Evolutionary conservation across 495 filamentous ascomycete species (phyloP).

Genomic region (Podospora australis): DNA sequence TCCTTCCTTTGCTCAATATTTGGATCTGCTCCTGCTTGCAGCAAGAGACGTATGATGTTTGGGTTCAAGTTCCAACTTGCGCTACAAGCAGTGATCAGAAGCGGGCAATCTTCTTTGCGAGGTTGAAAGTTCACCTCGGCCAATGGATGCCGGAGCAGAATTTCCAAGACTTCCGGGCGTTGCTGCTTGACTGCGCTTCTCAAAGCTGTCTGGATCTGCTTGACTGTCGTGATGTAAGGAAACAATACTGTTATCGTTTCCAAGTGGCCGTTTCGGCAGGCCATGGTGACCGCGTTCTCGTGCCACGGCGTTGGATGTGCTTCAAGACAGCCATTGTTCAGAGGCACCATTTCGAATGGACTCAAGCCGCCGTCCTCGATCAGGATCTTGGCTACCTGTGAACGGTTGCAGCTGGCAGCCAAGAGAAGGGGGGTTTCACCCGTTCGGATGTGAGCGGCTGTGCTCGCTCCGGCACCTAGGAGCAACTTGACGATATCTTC

Average conservation of each 20-base stretch:
- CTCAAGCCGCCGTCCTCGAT: no score
- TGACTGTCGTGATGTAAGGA: no score
- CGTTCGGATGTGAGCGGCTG: conserved; percentile 6
- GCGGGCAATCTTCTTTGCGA: neutral
- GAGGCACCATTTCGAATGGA: no score
- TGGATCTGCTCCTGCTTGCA: conserved; percentile 8
- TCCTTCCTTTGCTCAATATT: no score
- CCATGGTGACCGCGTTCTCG: no score
- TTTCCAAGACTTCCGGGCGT: conserved; percentile 10
- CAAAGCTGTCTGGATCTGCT: conserved; percentile 20
- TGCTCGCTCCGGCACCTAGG: conserved; percentile 12
- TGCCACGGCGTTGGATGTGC: no score
- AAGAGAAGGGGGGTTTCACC: conserved; percentile 23
- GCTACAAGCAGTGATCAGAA: neutral
- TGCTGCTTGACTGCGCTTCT: conserved; percentile 16
- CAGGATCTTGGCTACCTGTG: neutral
- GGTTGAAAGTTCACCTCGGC: conserved; percentile 8
- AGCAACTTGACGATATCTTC: neutral
- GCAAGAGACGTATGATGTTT: conserved; percentile 8
- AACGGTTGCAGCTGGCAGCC: conserved; percentile 16
- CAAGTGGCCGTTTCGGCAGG: no score
- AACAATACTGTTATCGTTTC: no score
- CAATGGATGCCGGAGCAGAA: conserved; percentile 13
- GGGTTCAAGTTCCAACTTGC: conserved; percentile 5
- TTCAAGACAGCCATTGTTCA: no score